These are phyloP conservation scores for Hypomyces rosellus DNA, from an alignment of 2,329 filamentous ascomycete genomes.

Conservation along the genomic window DNA sequence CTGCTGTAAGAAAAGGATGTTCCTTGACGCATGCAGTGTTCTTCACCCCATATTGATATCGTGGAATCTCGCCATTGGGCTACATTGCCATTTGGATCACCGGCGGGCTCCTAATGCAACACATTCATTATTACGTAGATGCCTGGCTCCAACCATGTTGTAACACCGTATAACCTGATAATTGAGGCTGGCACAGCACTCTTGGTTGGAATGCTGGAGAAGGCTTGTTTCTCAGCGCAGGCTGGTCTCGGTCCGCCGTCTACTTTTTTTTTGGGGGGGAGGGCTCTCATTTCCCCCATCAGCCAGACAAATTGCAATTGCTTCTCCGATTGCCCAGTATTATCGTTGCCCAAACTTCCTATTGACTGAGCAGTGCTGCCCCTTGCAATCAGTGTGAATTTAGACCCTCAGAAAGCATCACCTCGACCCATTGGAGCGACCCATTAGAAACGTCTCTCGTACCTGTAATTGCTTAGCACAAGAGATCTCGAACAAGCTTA, in stretches of 20 bases:
- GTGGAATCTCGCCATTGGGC: slow-evolving; percentile 28
- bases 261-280: neutral
- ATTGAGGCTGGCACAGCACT: slow-evolving; percentile 4
- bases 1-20: slow-evolving; percentile 8
- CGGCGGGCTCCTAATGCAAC: slow-evolving; percentile 8
- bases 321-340: neutral
- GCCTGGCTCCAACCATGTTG: no score
- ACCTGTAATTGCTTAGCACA: neutral
- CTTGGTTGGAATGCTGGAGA: slow-evolving; percentile 1
- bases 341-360: no score
- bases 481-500: neutral
- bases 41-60: slow-evolving; percentile 18
- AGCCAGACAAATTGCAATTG: neutral
- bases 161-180: neutral
- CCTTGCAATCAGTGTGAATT: no score
- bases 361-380: no score
- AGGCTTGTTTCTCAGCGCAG: neutral
- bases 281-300: slow-evolving; percentile 1
- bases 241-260: neutral
- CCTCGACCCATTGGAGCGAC: neutral
- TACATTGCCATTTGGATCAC: neutral
- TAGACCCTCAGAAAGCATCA: neutral
- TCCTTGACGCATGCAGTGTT: slow-evolving; percentile 1
- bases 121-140: slow-evolving; percentile 14
- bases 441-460: neutral